Evolutionary conservation across 352 stramenopile species (phyloP).

Genomic region (Elongisporangium undulatum): DNA sequence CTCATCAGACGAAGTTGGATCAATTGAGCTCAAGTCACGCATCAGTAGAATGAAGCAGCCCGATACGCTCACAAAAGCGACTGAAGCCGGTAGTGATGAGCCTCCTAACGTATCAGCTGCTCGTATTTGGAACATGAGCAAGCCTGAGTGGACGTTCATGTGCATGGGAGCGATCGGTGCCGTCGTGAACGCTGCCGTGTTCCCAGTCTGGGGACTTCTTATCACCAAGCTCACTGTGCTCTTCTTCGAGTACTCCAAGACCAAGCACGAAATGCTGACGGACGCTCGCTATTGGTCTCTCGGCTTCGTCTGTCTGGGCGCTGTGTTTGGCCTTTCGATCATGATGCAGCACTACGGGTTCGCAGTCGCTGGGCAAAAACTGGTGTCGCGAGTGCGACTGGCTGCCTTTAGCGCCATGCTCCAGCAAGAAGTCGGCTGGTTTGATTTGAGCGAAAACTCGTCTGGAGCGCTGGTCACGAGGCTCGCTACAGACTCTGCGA

Average conservation of each 20-base stretch:
- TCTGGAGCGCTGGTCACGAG: constrained; percentile 49
- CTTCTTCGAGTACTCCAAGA: constrained; percentile 23
- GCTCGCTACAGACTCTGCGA: constrained; percentile 48
- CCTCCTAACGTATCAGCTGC: constrained; percentile 4
- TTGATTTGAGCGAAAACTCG: constrained; percentile 51
- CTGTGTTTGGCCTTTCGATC: constrained; percentile 18
- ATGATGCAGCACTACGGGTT: constrained; percentile 33
- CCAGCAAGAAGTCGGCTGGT: constrained; percentile 61
- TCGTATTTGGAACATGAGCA: constrained; percentile 38
- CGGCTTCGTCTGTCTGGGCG: constrained; percentile 23
- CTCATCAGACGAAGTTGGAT: neutral
- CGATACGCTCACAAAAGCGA: neutral
- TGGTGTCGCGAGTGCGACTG: constrained; percentile 31
- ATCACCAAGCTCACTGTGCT: constrained; percentile 35
- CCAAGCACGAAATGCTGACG: constrained; percentile 16
- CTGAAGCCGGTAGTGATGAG: constrained; percentile 2
- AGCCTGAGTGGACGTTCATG: constrained; percentile 21
- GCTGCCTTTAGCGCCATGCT: constrained; percentile 39
- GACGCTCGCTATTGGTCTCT: constrained; percentile 24
- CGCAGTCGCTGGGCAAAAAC: constrained; percentile 21
- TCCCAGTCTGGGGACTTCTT: constrained; percentile 34
- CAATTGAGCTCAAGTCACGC: neutral
- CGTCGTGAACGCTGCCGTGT: constrained; percentile 24
- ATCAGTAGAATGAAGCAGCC: constrained; percentile 1
- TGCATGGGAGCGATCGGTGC: constrained; percentile 15